Percentiles rank a stretch among this genome's conserved stretches.
Evolutionary conservation across 2,329 filamentous ascomycete genomes (phyloP).

Genomic region (Xylariaceae sp.): DNA sequence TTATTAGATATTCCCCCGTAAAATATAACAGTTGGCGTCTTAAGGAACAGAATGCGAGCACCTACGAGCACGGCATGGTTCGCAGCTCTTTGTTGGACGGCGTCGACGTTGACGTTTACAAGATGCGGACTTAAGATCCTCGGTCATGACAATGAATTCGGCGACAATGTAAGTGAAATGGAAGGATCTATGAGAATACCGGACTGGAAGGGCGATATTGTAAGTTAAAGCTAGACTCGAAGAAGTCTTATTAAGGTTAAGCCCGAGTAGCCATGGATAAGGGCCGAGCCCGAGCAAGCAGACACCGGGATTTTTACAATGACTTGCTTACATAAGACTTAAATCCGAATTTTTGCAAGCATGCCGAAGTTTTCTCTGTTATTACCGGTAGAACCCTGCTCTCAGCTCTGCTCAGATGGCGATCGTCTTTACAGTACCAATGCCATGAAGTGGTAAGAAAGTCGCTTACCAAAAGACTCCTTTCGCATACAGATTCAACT

Average conservation of each 20-base stretch:
- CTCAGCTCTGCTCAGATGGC: too few relatives aligned
- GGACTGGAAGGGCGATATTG: not conserved
- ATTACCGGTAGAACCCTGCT: too few relatives aligned
- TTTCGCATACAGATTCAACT: too few relatives aligned
- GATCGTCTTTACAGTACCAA: too few relatives aligned
- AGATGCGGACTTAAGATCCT: constrained; percentile 25
- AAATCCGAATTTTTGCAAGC: too few relatives aligned
- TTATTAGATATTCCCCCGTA: not conserved
- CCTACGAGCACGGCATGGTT: constrained; percentile 30
- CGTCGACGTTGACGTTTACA: constrained; percentile 25
- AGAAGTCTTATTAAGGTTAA: constrained; percentile 11
- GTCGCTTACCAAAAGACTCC: too few relatives aligned
- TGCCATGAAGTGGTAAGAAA: too few relatives aligned
- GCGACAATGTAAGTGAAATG: not conserved
- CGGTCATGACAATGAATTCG: constrained; percentile 24
- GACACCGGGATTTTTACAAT: constrained; percentile 7
- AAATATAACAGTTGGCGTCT: not conserved
- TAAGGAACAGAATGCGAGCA: not conserved
- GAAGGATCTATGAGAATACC: not conserved
- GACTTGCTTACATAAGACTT: not conserved
- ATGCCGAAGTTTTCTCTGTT: not conserved
- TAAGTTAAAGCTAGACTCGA: not conserved
- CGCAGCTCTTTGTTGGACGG: constrained; percentile 31
- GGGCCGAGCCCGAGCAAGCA: constrained; percentile 11
- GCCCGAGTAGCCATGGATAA: not conserved